Percentiles rank a stretch among this genome's conserved stretches.
These are phyloP conservation scores for Sphaerulina musiva DNA, from an alignment of 2,329 filamentous ascomycete species.

Conservation along the genomic window DNA sequence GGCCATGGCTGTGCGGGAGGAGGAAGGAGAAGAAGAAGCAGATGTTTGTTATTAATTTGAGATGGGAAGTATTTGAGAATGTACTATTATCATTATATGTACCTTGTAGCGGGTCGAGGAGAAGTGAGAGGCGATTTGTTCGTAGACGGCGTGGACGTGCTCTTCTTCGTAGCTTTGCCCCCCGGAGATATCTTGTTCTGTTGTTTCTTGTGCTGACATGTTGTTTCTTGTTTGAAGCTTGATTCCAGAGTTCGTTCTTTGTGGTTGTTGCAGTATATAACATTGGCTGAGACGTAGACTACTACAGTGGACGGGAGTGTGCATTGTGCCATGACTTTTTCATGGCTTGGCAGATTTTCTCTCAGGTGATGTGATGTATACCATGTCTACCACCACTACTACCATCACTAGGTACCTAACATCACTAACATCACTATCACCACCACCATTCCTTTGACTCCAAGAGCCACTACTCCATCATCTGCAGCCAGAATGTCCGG, in stretches of 20 bases:
- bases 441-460: neutral
- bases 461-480: too few relatives aligned
- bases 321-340: too few relatives aligned
- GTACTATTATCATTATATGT: neutral
- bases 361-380: too few relatives aligned
- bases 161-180: conserved; percentile 66
- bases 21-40: too few relatives aligned
- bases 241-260: neutral
- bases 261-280: neutral
- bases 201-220: neutral
- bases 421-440: neutral
- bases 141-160: conserved; percentile 89
- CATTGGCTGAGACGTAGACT: neutral
- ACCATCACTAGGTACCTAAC: too few relatives aligned
- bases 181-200: conserved; percentile 26
- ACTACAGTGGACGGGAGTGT: too few relatives aligned
- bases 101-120: conserved; percentile 70
- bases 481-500: too few relatives aligned
- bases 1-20: conserved; percentile 72
- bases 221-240: too few relatives aligned
- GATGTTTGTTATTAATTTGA: too few relatives aligned
- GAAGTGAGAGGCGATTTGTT: conserved; percentile 77
- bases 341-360: too few relatives aligned
- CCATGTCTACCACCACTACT: too few relatives aligned
- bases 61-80: too few relatives aligned